phyloP scores from a whole-genome alignment of 805 yeast genomes.

The Candida verbasci region DNA sequence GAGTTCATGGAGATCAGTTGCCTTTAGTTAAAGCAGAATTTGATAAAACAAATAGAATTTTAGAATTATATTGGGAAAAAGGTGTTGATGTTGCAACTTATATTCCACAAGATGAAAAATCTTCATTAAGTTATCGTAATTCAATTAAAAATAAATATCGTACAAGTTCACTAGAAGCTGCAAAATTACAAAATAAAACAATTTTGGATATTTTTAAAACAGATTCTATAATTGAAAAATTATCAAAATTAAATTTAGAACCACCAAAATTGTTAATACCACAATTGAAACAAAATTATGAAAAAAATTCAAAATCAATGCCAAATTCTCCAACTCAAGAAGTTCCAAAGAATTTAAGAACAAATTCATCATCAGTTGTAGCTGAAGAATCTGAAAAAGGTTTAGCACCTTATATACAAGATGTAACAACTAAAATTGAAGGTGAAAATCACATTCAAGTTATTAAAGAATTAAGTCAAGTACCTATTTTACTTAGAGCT shows the following conservation, averaged over 20 bases:
- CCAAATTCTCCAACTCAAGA: constrained; percentile 21
- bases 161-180: constrained; percentile 69
- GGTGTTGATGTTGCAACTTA: constrained; percentile 90
- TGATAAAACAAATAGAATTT: constrained; percentile 57
- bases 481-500: constrained; percentile 83
- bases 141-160: constrained; percentile 77
- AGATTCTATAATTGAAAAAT: constrained; percentile 44
- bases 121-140: constrained; percentile 68
- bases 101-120: constrained; percentile 85
- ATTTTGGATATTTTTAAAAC: constrained; percentile 27
- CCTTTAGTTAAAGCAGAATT: constrained; percentile 92
- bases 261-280: too few species aligned
- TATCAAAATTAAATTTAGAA: constrained; percentile 45
- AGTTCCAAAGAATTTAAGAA: constrained; percentile 18
- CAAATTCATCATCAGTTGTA: constrained; percentile 16
- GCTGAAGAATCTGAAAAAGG: constrained; percentile 16
- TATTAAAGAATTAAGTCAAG: constrained; percentile 67
- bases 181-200: constrained; percentile 46
- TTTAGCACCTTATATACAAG: constrained; percentile 54
- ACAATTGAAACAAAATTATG: too few species aligned
- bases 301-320: constrained; percentile 18
- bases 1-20: constrained; percentile 96
- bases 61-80: constrained; percentile 89
- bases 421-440: constrained; percentile 56
- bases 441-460: constrained; percentile 69